phyloP scores from a whole-genome alignment of 2,329 filamentous ascomycete genomes.

The Coniochaeta sp. region DNA sequence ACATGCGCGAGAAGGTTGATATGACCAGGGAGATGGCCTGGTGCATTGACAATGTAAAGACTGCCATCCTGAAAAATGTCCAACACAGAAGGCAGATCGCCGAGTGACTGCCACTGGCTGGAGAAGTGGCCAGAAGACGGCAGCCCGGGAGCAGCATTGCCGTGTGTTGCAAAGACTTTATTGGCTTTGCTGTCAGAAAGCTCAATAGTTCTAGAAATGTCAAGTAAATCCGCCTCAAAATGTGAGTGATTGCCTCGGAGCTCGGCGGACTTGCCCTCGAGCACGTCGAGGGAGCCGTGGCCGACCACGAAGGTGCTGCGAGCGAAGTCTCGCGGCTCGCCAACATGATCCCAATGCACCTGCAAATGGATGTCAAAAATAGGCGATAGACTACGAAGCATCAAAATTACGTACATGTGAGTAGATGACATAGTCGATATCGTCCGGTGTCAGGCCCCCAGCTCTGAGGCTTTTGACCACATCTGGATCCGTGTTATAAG shows the following conservation, averaged over 20 bases:
- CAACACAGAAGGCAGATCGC: constrained; percentile 8
- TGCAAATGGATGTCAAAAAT: background rate
- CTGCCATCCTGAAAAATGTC: constrained; percentile 36
- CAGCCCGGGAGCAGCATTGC: background rate
- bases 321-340: constrained; percentile 37
- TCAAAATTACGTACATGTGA: constrained; percentile 27
- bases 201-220: constrained; percentile 16
- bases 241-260: constrained; percentile 23
- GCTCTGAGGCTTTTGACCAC: constrained; percentile 9
- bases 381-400: background rate
- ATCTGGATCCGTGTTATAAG: constrained; percentile 30
- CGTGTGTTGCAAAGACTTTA: background rate
- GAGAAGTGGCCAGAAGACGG: background rate
- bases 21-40: constrained; percentile 40
- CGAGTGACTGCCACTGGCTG: constrained; percentile 7
- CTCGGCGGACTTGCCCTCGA: constrained; percentile 14
- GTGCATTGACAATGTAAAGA: constrained; percentile 36
- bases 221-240: constrained; percentile 35
- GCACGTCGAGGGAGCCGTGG: constrained; percentile 26
- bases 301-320: constrained; percentile 38
- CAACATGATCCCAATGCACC: constrained; percentile 42
- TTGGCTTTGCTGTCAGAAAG: constrained; percentile 4
- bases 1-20: constrained; percentile 34
- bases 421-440: constrained; percentile 21
- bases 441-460: constrained; percentile 8